These are phyloP conservation scores for Aspergillus sp. DNA, from an alignment of 2,329 filamentous ascomycete species.

Conservation along the genomic window DNA sequence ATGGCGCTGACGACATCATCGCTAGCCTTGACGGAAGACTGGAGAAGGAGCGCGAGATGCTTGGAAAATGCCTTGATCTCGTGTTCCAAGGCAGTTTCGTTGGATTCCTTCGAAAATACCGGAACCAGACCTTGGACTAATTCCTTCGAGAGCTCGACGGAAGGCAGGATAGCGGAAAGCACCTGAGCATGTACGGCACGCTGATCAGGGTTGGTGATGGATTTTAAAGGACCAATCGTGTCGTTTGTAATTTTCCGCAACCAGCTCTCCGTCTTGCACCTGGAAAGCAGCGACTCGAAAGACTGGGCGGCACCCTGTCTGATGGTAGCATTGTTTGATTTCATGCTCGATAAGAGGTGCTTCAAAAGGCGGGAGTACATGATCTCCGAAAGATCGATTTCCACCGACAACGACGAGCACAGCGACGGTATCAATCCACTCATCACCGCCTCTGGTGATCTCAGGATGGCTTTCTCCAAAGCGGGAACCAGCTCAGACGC, in stretches of 20 bases:
- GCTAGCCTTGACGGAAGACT: conserved; percentile 52
- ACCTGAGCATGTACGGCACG: conserved; percentile 74
- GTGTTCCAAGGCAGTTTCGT: conserved; percentile 68
- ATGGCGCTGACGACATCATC: conserved; percentile 62
- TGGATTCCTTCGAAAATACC: conserved; percentile 73
- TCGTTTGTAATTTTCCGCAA: conserved; percentile 67
- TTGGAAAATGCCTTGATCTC: conserved; percentile 64
- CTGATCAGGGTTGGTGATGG: conserved; percentile 72
- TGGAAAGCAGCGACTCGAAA: conserved; percentile 60
- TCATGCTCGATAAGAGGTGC: conserved; percentile 78
- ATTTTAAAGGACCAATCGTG: conserved; percentile 67
- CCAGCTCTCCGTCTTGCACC: conserved; percentile 49
- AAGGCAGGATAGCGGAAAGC: conserved; percentile 56
- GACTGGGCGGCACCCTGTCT: conserved; percentile 65
- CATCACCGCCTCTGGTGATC: conserved; percentile 82
- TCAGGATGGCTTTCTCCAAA: conserved; percentile 77
- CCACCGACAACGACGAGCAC: conserved; percentile 56
- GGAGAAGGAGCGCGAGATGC: conserved; percentile 54
- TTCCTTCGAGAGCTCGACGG: conserved; percentile 54
- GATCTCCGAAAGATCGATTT: conserved; percentile 67
- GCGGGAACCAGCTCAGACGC: conserved; percentile 66
- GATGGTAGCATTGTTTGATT: conserved; percentile 74
- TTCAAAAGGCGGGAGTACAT: conserved; percentile 68
- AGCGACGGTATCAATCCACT: conserved; percentile 68
- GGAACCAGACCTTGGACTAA: conserved; percentile 57